Evolutionary conservation across 257 asterid species (phyloP), one percentile per base, ranked within the genome.

Genomic region (Rauvolfia tetraphylla): DNA sequence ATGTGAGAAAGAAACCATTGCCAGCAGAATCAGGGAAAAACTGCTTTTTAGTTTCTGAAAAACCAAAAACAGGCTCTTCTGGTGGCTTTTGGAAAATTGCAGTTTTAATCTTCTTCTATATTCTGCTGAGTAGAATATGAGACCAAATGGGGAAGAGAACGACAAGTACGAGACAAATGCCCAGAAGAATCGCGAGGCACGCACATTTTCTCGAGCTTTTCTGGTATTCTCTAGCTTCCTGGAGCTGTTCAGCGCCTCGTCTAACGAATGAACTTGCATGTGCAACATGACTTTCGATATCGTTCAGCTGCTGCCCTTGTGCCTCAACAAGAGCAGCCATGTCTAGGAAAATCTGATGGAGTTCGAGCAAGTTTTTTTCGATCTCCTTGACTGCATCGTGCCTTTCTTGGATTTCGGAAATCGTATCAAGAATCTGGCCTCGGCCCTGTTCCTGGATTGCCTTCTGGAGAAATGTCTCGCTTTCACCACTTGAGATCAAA

Each of bases 381-480:
- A 85, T 85, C 15, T 85, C 89, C 75, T 83, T 85, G 51, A 85
- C 85, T 3, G 87, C 87, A 20, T 85, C 89, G 31, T 83, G 87
- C 76, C 89, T 57, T 74, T 85, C 88, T 41, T 85, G 88, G 27
- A 85, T 85, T 65, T 85, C 88, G 0, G 88, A 85, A 5, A 85
- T 85, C 10, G 88, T 82, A 61, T 85, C 88, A 25, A 85, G 53
- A 49, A 85, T 82, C 81, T 85, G 89, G 34, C 87, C 89, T 5
- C 87, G 74, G 0, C 89, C 89, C 67, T 85, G 87, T 53, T 85
- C 87, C 36, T 85, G 89, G 59, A 85, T 85, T 29, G 89, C 89
- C 76, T 85, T 83, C 22, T 85, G 89, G 15, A 85, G 74, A 72
- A 85, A 85, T 0, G 85, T 71, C 31, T 85, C 89, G 31, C 89